A percentile compares a stretch with the other conserved stretches of the same genome.
Evolutionary conservation across 177 flowering plant species (phyloP).

Genomic region (Vitis hybrid): DNA sequence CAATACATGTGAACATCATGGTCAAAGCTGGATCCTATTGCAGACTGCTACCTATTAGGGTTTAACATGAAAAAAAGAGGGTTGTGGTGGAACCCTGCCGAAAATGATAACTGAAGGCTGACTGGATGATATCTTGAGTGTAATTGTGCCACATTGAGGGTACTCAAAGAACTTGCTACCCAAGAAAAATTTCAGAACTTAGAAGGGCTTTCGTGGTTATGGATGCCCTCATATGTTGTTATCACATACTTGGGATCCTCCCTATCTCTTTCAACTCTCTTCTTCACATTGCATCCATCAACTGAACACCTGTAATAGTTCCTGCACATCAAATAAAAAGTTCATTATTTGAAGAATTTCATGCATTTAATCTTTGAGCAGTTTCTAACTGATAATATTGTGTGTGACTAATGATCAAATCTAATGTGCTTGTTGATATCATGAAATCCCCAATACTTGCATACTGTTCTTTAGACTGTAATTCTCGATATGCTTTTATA

Average conservation of each 20-base stretch:
- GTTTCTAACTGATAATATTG: too few relatives aligned
- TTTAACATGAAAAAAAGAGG: not conserved
- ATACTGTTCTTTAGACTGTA: too few relatives aligned
- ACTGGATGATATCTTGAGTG: too few relatives aligned
- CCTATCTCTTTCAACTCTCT: constrained; percentile 57
- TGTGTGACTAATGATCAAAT: too few relatives aligned
- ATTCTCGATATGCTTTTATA: too few relatives aligned
- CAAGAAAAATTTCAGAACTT: constrained; percentile 5
- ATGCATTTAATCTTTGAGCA: not conserved
- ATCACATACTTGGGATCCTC: constrained; percentile 50
- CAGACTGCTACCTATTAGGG: not conserved
- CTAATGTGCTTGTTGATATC: too few relatives aligned
- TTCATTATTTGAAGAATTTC: not conserved
- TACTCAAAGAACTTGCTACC: not conserved
- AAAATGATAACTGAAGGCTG: not conserved
- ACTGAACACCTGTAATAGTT: constrained; percentile 55
- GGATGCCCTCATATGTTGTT: constrained; percentile 54
- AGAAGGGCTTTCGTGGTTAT: constrained; percentile 36
- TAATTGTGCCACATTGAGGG: not conserved
- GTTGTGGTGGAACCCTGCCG: not conserved
- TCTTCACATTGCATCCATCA: constrained; percentile 60
- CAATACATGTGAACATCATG: not conserved
- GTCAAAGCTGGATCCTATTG: not conserved
- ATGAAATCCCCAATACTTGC: too few relatives aligned
- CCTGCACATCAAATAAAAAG: constrained; percentile 27